A percentile compares a stretch with the other conserved stretches of the same genome.
Conservation (phyloP, 495 filamentous ascomycete species). For the Penicillium subrubescens region DNA sequence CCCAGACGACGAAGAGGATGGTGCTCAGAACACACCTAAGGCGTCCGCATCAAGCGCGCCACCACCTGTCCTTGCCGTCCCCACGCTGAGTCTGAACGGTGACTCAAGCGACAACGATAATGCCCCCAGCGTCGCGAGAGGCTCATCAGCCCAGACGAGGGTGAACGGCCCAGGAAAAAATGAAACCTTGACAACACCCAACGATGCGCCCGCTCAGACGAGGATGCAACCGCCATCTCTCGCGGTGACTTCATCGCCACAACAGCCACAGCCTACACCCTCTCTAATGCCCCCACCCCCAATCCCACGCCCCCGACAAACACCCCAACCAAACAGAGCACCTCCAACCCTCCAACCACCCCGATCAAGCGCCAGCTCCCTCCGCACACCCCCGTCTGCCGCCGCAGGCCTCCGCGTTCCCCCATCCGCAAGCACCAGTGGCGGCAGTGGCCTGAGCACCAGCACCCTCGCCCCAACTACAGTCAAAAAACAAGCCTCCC, state of each 20-base stretch:
- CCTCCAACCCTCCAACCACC: slow-evolving; percentile 14
- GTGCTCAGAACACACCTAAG: slow-evolving; percentile 53
- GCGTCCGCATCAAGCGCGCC: slow-evolving; percentile 36
- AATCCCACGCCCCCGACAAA: slow-evolving; percentile 33
- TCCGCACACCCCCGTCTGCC: slow-evolving; percentile 38
- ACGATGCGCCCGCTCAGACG: slow-evolving; percentile 15
- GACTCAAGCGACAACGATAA: slow-evolving; percentile 11
- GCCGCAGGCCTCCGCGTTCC: slow-evolving; percentile 36
- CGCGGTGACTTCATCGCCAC: slow-evolving; percentile 17
- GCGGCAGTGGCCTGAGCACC: slow-evolving; percentile 34
- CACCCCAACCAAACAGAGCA: slow-evolving; percentile 23
- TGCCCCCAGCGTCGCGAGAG: slow-evolving; percentile 11
- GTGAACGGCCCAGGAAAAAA: slow-evolving; percentile 15
- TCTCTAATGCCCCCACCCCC: slow-evolving; percentile 44
- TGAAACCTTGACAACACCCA: background rate
- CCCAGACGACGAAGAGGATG: slow-evolving; percentile 27
- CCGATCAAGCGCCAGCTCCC: slow-evolving; percentile 16
- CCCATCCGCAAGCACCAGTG: slow-evolving; percentile 26
- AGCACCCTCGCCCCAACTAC: slow-evolving; percentile 42
- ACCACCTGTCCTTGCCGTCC: slow-evolving; percentile 31
- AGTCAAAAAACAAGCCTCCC: slow-evolving; percentile 41
- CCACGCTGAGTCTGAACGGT: slow-evolving; percentile 34
- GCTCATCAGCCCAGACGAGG: slow-evolving; percentile 6
- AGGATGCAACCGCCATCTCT: slow-evolving; percentile 23
- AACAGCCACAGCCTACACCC: slow-evolving; percentile 21